Base-by-base conservation (phyloP, 768 basidiomycete genomes). In the Collybiopsis confluens region DNA sequence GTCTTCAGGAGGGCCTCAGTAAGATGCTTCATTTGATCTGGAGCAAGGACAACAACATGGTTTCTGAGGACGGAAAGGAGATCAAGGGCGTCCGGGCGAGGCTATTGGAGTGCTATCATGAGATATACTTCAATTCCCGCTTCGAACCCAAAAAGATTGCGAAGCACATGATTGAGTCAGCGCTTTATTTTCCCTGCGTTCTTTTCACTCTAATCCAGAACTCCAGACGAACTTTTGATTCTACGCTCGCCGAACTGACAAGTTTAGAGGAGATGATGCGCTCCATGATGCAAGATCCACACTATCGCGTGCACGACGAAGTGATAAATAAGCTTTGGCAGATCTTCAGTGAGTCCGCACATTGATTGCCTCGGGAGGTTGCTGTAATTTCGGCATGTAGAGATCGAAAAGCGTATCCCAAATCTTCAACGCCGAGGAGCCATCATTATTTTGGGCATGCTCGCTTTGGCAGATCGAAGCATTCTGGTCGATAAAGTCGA, bases 11-110 rank as follows among this genome's bases (percentile, higher is more conserved):
- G 13, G 97, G 97, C 0, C 86, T 99, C 64, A 93, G 90, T 74
- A 92, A 86, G 63, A 98, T 98, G 96, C 66, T 99, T 13, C 97
- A 98, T 67, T 76, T 99, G 23, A 91, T 99, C 60, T 98, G 97
- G 97, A 81, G 82, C 24, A 98, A 98, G 65, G 96, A 99, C 63
- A 92, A 92, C 63, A 88, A 73, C 21, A 82, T 88, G n/a, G 82
- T 82, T n/a, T 68, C 74, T 2, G 79, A 80, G 60, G 80, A 80
- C 45, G 78, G 76, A 2, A 73, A 77, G 50, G 92, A 95, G 65
- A 68, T 93, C 43, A 95, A 94, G 66, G 93, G 96, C 24, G 79
- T 98, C 55, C 83, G 92, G 4, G 85, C 90, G 44, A 79, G 88
- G 30, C 75, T 98, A 35, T 76, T 99, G 57, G 96, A 98, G 62